A percentile compares a stretch with the other conserved stretches of the same genome.
Evolutionary conservation across 805 yeast genomes (phyloP).

Genomic region (Vanderwaltozyma tropicalis): DNA sequence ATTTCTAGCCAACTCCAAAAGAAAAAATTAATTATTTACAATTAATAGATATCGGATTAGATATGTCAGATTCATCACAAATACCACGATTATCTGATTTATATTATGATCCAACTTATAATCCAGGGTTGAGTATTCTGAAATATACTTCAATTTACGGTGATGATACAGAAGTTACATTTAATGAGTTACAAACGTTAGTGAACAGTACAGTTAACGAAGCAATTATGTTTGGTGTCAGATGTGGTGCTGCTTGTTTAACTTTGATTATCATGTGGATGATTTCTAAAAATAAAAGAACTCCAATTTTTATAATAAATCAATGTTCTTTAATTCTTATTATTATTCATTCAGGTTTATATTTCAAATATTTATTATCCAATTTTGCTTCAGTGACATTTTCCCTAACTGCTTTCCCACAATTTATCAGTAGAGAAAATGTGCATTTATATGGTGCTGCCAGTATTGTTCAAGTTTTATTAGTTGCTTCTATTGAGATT

Average conservation of each 20-base stretch:
- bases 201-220: conserved; percentile 28
- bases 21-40: too few species aligned
- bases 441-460: conserved; percentile 49
- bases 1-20: too few species aligned
- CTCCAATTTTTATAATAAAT: conserved; percentile 67
- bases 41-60: too few species aligned
- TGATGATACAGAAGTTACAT: conserved; percentile 25
- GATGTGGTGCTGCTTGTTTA: conserved; percentile 45
- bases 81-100: neutral
- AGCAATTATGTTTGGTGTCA: conserved; percentile 43
- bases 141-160: conserved; percentile 38
- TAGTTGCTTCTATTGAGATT: conserved; percentile 50
- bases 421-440: conserved; percentile 30
- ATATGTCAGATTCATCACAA: neutral
- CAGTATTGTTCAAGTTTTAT: conserved; percentile 46
- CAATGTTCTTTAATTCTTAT: conserved; percentile 46
- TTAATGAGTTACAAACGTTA: conserved; percentile 34
- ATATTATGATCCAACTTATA: conserved; percentile 13
- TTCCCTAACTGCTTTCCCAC: conserved; percentile 38
- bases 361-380: conserved; percentile 43
- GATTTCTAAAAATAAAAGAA: conserved; percentile 41
- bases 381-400: conserved; percentile 41
- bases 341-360: conserved; percentile 53
- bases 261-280: conserved; percentile 40
- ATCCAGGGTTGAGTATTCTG: conserved; percentile 21